Evolutionary conservation across 768 basidiomycete genomes (phyloP).

Genomic region (Saitozyma podzolica): DNA sequence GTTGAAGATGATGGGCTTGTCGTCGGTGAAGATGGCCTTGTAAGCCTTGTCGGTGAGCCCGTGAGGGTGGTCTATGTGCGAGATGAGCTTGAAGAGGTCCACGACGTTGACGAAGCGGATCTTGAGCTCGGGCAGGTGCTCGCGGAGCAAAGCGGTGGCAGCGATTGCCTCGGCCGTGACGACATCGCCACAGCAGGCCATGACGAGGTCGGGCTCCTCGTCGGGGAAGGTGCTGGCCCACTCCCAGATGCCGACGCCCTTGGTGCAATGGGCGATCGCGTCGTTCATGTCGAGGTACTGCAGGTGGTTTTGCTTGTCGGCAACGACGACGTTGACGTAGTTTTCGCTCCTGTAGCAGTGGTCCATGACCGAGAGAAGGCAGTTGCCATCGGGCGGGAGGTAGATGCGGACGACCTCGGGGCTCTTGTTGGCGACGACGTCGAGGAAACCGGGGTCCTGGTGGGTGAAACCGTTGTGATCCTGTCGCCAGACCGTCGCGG

Average conservation of each 20-base stretch:
- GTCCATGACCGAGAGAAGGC: constrained; percentile 76
- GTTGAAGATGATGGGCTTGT: constrained; percentile 66
- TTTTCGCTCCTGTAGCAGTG: constrained; percentile 81
- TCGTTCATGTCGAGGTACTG: constrained; percentile 36
- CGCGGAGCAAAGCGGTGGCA: constrained; percentile 73
- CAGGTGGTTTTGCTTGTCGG: constrained; percentile 65
- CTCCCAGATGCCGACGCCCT: constrained; percentile 85
- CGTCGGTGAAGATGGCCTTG: constrained; percentile 42
- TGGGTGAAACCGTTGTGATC: constrained; percentile 82
- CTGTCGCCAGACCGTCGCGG: constrained; percentile 74
- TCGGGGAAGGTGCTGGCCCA: constrained; percentile 72
- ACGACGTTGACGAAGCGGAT: constrained; percentile 87
- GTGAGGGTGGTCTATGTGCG: constrained; percentile 57
- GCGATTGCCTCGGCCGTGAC: constrained; percentile 84
- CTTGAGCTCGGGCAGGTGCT: constrained; percentile 58
- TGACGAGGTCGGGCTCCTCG: constrained; percentile 58
- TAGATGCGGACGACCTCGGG: constrained; percentile 49
- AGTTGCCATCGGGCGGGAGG: constrained; percentile 86
- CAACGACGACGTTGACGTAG: constrained; percentile 67
- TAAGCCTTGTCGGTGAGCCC: constrained; percentile 38
- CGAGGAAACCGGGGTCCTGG: constrained; percentile 68
- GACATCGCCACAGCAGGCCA: constrained; percentile 81
- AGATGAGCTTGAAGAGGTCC: constrained; percentile 79
- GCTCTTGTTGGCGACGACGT: constrained; percentile 76
- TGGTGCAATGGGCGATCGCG: constrained; percentile 67